These are phyloP conservation scores for Cladosporium sp. DNA, from an alignment of 2,329 filamentous ascomycete genomes.

Conservation along the genomic window DNA sequence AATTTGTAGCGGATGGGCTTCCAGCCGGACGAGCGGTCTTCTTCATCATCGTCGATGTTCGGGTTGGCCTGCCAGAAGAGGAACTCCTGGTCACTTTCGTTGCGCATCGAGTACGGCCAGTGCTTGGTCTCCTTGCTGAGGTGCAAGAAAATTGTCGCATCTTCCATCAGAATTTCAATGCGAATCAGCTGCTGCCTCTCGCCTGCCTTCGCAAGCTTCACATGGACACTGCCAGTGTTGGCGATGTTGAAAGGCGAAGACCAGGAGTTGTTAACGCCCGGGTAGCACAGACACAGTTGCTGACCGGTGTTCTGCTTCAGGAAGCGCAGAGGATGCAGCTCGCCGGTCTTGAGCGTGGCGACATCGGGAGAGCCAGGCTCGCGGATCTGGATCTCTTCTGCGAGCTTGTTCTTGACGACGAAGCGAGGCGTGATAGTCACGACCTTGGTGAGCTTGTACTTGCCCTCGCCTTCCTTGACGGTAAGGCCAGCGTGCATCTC, in stretches of 20 bases:
- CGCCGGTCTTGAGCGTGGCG: conserved; percentile 68
- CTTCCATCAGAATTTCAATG: conserved; percentile 84
- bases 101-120: conserved; percentile 98
- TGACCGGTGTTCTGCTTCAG: conserved; percentile 76
- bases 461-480: conserved; percentile 84
- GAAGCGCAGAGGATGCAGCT: conserved; percentile 81
- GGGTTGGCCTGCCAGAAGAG: conserved; percentile 94
- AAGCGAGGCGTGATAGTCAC: conserved; percentile 90
- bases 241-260: conserved; percentile 97
- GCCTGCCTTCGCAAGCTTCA: conserved; percentile 87
- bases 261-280: conserved; percentile 94
- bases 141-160: conserved; percentile 87
- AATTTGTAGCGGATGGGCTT: conserved; percentile 86
- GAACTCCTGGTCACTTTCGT: conserved; percentile 95
- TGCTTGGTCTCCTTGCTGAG: conserved; percentile 86
- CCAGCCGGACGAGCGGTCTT: conserved; percentile 77
- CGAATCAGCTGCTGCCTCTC: conserved; percentile 84
- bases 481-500: conserved; percentile 91
- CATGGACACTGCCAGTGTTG: conserved; percentile 82
- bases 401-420: conserved; percentile 86
- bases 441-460: conserved; percentile 95
- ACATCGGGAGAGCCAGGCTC: conserved; percentile 88
- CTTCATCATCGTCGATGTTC: conserved; percentile 85
- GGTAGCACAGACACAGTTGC: conserved; percentile 87
- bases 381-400: conserved; percentile 80